phyloP scores from a whole-genome alignment of 2,329 filamentous ascomycete genomes.

The Paracamarosporium sp. region DNA sequence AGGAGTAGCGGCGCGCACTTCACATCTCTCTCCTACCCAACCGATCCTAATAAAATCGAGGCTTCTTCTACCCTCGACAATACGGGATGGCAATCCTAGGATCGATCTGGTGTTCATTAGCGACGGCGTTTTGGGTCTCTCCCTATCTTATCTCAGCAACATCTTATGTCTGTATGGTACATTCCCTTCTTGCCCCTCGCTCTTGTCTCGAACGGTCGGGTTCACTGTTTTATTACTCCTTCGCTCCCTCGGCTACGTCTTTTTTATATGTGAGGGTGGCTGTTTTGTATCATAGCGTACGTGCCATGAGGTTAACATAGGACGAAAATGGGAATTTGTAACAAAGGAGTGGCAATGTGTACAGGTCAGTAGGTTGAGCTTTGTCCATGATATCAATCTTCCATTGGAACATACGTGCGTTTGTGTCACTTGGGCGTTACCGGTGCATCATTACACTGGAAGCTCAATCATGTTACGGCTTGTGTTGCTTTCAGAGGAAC shows the following conservation, averaged over 20 bases:
- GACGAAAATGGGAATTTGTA: background rate
- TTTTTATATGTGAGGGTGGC: background rate
- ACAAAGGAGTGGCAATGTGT: background rate
- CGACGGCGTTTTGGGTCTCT: slow-evolving; percentile 38
- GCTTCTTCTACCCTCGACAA: background rate
- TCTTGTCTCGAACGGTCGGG: slow-evolving; percentile 11
- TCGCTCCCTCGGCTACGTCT: background rate
- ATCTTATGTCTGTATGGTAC: background rate
- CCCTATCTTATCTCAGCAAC: slow-evolving; percentile 7
- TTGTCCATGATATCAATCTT: no score
- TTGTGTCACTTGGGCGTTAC: no score
- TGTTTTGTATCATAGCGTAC: slow-evolving; percentile 5
- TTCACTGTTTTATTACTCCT: slow-evolving; percentile 29
- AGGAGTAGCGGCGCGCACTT: slow-evolving; percentile 28
- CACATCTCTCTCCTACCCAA: background rate
- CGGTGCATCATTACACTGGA: no score
- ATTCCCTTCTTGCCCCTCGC: slow-evolving; percentile 14
- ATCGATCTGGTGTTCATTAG: slow-evolving; percentile 30
- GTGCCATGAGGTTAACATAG: background rate
- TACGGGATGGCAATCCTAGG: background rate
- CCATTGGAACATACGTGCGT: no score
- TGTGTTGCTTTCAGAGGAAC: no score
- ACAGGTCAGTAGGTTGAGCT: no score
- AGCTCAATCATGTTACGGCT: no score
- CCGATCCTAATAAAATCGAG: background rate